Evolutionary conservation across 805 yeast genomes (phyloP), one percentile per base, ranked within the genome.

Genomic region (Vanderwaltozyma tropicalis): DNA sequence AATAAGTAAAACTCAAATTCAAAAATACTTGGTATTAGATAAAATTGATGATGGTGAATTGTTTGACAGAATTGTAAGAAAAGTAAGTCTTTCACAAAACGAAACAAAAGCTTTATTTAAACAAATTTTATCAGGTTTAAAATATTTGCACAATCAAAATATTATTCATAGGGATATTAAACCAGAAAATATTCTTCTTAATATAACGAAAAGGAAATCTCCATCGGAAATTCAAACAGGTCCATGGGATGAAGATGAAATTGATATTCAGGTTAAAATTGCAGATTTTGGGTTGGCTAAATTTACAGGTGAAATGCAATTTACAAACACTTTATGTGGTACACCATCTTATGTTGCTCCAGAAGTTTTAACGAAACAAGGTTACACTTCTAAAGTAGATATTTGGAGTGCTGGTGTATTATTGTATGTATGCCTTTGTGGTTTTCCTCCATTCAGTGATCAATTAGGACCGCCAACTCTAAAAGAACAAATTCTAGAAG

Each of bases 291-390:
- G 96, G 0, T 45, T 74, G 14, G 73, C 77, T 1, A 67, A 72
- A 46, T 62, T 65, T 33, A 67, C 82, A 31, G 89, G 89, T 6
- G 86, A 80, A 47, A 61, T 75, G 44, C 73, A 76, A 42, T 80
- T 80, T 52, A 80, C 94, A 9, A 77, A 77, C 47, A 83, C 94
- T 0, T 58, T 83, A 29, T 83, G 94, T 61, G 94, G 94, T 2
- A 83, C 94, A 0, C 94, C 94, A 0, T 86, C 89, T 0, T 83
- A 83, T 52, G 92, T 83, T 15, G 92, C 92, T 0, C 94, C 94
- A 0, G 94, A 83, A 50, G 80, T 83, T 6, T 44, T 67, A n/a
- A 48, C 53, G 17, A 76, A 77, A 56, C 66, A 70, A 10, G 61
- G 68, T 2, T 83, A 83, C 48, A 70, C 82, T 25, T 78, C 80